Conservation (phyloP, 768 basidiomycete species). For the Clitopilus hobsonii region DNA sequence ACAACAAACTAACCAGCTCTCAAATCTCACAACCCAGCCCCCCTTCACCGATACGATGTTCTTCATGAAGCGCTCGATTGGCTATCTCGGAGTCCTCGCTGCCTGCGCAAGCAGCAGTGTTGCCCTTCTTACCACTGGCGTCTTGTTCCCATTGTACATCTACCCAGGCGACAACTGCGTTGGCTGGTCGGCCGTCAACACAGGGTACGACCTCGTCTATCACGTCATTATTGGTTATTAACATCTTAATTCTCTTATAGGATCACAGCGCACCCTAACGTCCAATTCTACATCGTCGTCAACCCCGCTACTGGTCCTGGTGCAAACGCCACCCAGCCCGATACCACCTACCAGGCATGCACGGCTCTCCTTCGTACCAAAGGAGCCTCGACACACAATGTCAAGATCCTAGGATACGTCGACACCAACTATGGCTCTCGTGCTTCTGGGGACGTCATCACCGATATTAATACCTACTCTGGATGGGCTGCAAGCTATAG, state of each 20-base stretch:
- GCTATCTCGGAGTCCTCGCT: conserved; percentile 2
- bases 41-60: background rate
- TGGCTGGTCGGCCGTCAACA: conserved; percentile 20
- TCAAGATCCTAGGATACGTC: conserved; percentile 28
- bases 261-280: conserved; percentile 18
- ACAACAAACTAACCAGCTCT: too few relatives aligned
- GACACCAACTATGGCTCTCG: conserved; percentile 17
- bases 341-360: conserved; percentile 24
- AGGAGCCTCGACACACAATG: conserved; percentile 15
- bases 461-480: conserved; percentile 25
- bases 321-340: conserved; percentile 19
- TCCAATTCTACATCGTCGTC: conserved; percentile 24
- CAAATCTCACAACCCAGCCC: background rate
- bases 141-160: conserved; percentile 28
- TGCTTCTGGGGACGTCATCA: conserved; percentile 13
- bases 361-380: conserved; percentile 13
- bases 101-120: conserved; percentile 4
- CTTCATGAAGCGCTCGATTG: background rate
- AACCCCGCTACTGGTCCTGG: conserved; percentile 29
- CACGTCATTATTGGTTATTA: background rate
- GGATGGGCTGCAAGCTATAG: conserved; percentile 23
- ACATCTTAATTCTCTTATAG: conserved; percentile 13
- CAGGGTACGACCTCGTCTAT: conserved; percentile 9
- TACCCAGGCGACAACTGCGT: conserved; percentile 20
- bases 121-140: conserved; percentile 17